Conservation (phyloP, 352 stramenopile species). For the Phytophthora cactorum region DNA sequence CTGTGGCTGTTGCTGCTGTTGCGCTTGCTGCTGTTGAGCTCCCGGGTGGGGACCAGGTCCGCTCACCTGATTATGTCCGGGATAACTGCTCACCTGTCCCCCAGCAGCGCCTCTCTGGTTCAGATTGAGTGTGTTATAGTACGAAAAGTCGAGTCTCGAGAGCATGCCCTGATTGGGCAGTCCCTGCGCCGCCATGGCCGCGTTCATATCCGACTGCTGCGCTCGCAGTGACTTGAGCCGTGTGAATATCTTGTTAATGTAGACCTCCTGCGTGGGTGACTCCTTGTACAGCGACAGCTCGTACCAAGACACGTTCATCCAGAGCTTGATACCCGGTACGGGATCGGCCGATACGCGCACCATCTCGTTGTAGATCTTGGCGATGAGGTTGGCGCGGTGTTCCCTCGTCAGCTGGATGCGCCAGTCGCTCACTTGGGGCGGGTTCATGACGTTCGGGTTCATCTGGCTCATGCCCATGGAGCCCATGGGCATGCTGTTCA, state of each 20-base stretch:
- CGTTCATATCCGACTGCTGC: slow-evolving; percentile 79
- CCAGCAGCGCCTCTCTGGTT: slow-evolving; percentile 37
- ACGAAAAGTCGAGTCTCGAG: slow-evolving; percentile 79
- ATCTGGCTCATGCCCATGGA: slow-evolving; percentile 58
- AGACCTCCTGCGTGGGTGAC: slow-evolving; percentile 84
- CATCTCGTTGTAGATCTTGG: slow-evolving; percentile 90
- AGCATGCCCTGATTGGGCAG: slow-evolving; percentile 80
- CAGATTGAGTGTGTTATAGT: slow-evolving; percentile 78
- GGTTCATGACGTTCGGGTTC: slow-evolving; percentile 52
- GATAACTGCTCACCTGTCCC: slow-evolving; percentile 44
- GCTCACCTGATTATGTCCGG: slow-evolving; percentile 47
- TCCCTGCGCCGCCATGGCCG: slow-evolving; percentile 65
- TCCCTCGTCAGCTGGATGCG: slow-evolving; percentile 84
- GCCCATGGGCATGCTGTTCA: slow-evolving; percentile 68
- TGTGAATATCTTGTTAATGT: slow-evolving; percentile 92
- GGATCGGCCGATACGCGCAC: slow-evolving; percentile 81
- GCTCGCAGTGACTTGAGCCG: slow-evolving; percentile 77
- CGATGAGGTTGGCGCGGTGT: slow-evolving; percentile 85
- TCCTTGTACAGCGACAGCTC: slow-evolving; percentile 89
- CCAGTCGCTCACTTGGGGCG: slow-evolving; percentile 57
- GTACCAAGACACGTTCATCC: slow-evolving; percentile 91
- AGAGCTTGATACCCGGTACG: slow-evolving; percentile 84
- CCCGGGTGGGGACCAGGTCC: slow-evolving; percentile 33
- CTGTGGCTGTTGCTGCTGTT: slow-evolving; percentile 28
- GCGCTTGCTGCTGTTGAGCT: slow-evolving; percentile 22